These are phyloP conservation scores for Penicillium coffeae DNA, from an alignment of 495 filamentous ascomycete species.

Conservation along the genomic window DNA sequence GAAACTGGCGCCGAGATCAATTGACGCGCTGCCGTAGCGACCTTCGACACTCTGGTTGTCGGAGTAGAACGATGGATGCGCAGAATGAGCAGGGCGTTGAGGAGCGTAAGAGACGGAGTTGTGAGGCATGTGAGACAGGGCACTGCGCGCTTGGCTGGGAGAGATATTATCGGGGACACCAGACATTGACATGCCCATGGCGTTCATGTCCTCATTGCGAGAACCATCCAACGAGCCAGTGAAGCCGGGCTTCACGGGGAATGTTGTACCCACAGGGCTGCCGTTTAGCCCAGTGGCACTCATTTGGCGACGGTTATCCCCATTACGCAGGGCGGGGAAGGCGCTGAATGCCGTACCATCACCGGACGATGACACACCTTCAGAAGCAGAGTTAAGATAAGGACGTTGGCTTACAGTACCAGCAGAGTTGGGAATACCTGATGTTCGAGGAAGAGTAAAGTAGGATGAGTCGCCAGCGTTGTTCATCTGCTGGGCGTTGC, in stretches of 20 bases:
- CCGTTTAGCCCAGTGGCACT: constrained; percentile 28
- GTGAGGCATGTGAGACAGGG: constrained; percentile 35
- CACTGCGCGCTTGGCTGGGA: constrained; percentile 23
- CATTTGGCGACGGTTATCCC: constrained; percentile 30
- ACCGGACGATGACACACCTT: constrained; percentile 33
- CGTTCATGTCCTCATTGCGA: constrained; percentile 27
- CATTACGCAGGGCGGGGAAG: constrained; percentile 27
- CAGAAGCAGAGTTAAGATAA: constrained; percentile 31
- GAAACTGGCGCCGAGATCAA: constrained; percentile 31
- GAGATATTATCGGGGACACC: constrained; percentile 29
- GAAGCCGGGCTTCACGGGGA: constrained; percentile 30
- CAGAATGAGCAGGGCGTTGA: constrained; percentile 30
- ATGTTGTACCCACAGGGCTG: constrained; percentile 28
- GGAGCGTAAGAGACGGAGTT: constrained; percentile 39
- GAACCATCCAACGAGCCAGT: constrained; percentile 25
- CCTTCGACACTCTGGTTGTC: constrained; percentile 35
- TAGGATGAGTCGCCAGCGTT: constrained; percentile 43
- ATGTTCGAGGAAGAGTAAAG: constrained; percentile 34
- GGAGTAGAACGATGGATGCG: constrained; percentile 40
- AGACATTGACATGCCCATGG: constrained; percentile 30
- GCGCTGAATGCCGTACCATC: constrained; percentile 32
- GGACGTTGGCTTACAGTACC: constrained; percentile 25
- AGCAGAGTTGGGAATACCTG: constrained; percentile 23
- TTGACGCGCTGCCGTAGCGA: constrained; percentile 26
- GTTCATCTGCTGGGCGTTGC: constrained; percentile 31